phyloP scores from a whole-genome alignment of 495 filamentous ascomycete genomes.

The Bathelium albidoporum region DNA sequence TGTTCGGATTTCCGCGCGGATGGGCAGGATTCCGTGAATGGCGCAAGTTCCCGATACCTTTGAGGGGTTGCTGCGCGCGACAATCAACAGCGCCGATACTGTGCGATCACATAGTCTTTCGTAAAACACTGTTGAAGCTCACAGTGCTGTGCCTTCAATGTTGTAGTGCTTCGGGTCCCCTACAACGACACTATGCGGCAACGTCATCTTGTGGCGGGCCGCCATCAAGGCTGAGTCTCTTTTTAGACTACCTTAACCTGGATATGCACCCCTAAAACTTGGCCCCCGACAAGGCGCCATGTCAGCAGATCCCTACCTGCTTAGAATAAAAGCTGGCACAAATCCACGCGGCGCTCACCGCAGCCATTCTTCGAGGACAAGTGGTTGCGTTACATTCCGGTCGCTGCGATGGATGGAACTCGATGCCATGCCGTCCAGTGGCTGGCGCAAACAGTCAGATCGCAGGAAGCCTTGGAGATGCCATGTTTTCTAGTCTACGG shows the following conservation, averaged over 20 bases:
- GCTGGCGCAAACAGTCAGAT: background rate
- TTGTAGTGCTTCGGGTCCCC: too few species aligned
- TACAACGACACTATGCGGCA: background rate
- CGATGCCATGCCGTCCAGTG: background rate
- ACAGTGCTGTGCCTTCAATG: too few species aligned
- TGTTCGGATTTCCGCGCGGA: background rate
- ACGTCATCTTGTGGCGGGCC: conserved; percentile 1
- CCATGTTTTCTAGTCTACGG: background rate
- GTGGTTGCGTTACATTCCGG: background rate
- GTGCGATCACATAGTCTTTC: too few species aligned
- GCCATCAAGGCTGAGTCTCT: background rate
- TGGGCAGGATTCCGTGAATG: background rate
- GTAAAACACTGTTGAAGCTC: too few species aligned
- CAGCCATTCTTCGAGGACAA: background rate
- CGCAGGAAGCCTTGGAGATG: background rate
- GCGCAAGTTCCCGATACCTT: background rate
- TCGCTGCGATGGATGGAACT: background rate
- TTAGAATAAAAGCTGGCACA: background rate
- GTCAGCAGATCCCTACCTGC: background rate
- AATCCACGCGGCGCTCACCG: too few species aligned
- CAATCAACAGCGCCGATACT: too few species aligned
- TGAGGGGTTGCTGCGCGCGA: background rate
- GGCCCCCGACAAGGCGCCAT: too few species aligned
- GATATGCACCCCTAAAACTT: too few species aligned
- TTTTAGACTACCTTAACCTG: background rate